Base-by-base conservation (phyloP, 768 basidiomycete genomes). In the Phylloporus sp. region DNA sequence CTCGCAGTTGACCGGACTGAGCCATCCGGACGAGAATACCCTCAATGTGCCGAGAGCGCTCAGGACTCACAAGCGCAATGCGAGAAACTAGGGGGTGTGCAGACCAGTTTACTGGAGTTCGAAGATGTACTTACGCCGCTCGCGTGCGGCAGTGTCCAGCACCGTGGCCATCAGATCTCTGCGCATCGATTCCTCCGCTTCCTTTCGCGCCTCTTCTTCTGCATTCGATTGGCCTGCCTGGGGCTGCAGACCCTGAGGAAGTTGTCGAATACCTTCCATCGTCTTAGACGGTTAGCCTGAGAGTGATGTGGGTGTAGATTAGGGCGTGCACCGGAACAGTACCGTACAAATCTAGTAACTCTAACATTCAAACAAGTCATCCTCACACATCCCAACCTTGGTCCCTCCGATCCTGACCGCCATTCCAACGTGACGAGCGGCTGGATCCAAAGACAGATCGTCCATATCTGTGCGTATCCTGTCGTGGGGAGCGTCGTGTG, bases 21-120 rank as follows among this genome's bases (percentile, higher is more conserved):
- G 84, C 90, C 88, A 93, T 91, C 35, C 88, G 78, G 35, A 88
- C 58, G 28, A 95, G 73, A 51, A 93, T 82, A 4, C 71, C 73
- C 69, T 94, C 89, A 58, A 95, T 88, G 66, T 91, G 83, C 55
- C 78, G 78, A 16, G 91, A 86, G 64, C 90, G 76, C 35, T 88
- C 83, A 0, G 90, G 85, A 57, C 88, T 88, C 59, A 95, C 93
- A 26, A 95, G 81, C 5, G 85, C 80, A 56, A 95, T 95, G 44
- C 94, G 84, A 10, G 89, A 85, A 50, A 95, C 92, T 95, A 62
- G 23, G n/a, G 18, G 5, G 4, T 3, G 22, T 4, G 15, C 20
- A 8, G 11, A 3, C 18, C 8, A 34, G 38, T 39, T 20, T 28
- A 9, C n/a, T 20, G 10, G 27, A 29, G 38, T 45, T 31, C 16